Conservation (phyloP, 192 early-diverging fungal genomes). For the Umbelopsis sp. region DNA sequence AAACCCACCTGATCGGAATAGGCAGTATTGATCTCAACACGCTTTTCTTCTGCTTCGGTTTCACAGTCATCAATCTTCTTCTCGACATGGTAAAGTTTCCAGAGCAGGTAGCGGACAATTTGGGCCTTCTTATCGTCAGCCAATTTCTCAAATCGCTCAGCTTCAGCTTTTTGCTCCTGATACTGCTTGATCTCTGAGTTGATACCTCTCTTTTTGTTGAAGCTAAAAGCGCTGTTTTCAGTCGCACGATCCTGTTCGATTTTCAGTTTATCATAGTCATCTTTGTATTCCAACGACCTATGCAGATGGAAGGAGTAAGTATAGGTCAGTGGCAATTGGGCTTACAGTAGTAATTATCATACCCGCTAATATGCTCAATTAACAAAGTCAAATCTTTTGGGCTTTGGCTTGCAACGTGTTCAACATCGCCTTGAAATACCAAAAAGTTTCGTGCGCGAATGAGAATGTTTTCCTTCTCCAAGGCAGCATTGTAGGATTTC, state of each 20-base stretch:
- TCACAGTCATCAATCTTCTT: conserved; percentile 60
- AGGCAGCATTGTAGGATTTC: conserved; percentile 69
- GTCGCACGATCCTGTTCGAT: conserved; percentile 80
- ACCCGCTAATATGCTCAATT: conserved; percentile 96
- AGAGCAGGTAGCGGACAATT: conserved; percentile 73
- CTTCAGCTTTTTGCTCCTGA: conserved; percentile 89
- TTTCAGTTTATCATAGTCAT: conserved; percentile 88
- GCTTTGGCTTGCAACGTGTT: conserved; percentile 94
- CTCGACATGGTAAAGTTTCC: conserved; percentile 92
- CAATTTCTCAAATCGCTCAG: conserved; percentile 76
- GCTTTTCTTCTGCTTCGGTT: conserved; percentile 50
- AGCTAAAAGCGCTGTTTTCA: conserved; percentile 85
- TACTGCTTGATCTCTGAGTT: conserved; percentile 92
- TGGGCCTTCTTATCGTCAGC: conserved; percentile 60
- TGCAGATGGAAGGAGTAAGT: conserved; percentile 9
- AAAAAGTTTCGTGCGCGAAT: conserved; percentile 97
- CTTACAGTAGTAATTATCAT: neutral
- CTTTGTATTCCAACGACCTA: conserved; percentile 85
- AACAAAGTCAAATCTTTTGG: conserved; percentile 90
- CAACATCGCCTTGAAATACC: conserved; percentile 99
- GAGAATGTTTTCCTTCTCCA: conserved; percentile 90
- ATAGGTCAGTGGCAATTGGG: neutral
- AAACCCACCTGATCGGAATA: neutral
- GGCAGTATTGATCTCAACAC: neutral
- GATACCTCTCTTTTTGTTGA: conserved; percentile 90